Evolutionary conservation across 257 asterid species (phyloP).

Genomic region (Solanum rostratum): DNA sequence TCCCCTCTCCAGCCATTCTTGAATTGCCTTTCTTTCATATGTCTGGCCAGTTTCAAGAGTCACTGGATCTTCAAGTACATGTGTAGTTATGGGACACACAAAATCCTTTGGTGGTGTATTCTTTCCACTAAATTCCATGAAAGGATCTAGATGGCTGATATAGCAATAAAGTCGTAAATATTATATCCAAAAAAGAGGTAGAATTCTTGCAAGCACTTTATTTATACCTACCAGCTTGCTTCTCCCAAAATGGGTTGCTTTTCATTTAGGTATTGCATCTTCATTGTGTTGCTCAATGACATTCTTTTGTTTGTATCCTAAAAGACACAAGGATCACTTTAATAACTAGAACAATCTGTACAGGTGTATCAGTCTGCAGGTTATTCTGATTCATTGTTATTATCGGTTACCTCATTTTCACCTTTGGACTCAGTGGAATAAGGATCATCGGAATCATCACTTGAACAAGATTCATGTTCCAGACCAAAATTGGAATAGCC

Average conservation of each 20-base stretch:
- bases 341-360: constrained; percentile 6
- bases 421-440: constrained; percentile 31
- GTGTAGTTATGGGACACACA: constrained; percentile 75
- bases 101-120: constrained; percentile 61
- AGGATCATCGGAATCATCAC: constrained; percentile 21
- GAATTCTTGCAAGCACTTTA: neutral
- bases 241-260: constrained; percentile 15
- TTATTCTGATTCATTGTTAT: constrained; percentile 12
- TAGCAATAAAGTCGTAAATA: constrained; percentile 2
- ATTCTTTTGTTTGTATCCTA: constrained; percentile 37
- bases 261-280: constrained; percentile 13
- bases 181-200: neutral
- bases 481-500: constrained; percentile 6
- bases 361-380: constrained; percentile 27
- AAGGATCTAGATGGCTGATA: constrained; percentile 29
- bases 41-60: constrained; percentile 87
- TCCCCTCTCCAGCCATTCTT: constrained; percentile 78
- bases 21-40: constrained; percentile 63
- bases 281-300: constrained; percentile 29
- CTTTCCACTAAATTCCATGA: constrained; percentile 43
- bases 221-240: constrained; percentile 30
- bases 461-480: constrained; percentile 8
- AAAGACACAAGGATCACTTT: constrained; percentile 14
- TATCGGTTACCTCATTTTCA: constrained; percentile 43
- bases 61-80: constrained; percentile 67